These are phyloP conservation scores for Dissoconium aciculare DNA, from an alignment of 2,329 filamentous ascomycete species.

Conservation along the genomic window DNA sequence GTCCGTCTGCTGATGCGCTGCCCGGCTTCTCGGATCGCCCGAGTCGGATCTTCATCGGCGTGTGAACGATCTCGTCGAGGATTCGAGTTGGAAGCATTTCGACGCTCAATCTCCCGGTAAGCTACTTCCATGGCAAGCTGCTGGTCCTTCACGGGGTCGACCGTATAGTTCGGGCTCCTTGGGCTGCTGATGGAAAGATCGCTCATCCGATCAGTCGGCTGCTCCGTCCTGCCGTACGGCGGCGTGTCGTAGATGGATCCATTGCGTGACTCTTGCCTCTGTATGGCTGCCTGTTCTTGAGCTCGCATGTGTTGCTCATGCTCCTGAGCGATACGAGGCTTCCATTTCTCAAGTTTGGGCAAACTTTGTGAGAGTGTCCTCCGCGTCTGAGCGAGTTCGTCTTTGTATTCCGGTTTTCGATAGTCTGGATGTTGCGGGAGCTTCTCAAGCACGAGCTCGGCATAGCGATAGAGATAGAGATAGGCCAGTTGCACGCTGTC, in stretches of 20 bases:
- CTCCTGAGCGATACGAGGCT: conserved; percentile 58
- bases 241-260: too few relatives aligned
- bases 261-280: conserved; percentile 18
- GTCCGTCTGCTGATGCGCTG: too few relatives aligned
- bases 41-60: too few relatives aligned
- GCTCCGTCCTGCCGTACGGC: too few relatives aligned
- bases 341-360: conserved; percentile 58
- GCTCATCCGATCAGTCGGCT: too few relatives aligned
- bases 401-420: conserved; percentile 45
- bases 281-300: conserved; percentile 26
- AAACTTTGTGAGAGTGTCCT: conserved; percentile 51
- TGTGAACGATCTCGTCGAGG: too few relatives aligned
- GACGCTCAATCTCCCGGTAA: conserved; percentile 52
- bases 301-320: conserved; percentile 53
- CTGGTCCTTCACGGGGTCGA: conserved; percentile 56
- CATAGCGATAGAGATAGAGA: conserved; percentile 79
- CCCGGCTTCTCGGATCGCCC: too few relatives aligned
- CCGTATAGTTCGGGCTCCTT: conserved; percentile 13
- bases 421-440: conserved; percentile 64
- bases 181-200: conserved; percentile 6
- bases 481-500: conserved; percentile 80
- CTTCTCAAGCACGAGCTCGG: conserved; percentile 63
- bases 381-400: conserved; percentile 40
- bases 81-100: conserved; percentile 48
- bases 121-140: conserved; percentile 66